phyloP scores from a whole-genome alignment of 805 yeast genomes.

The Spencermartinsiella europaea region DNA sequence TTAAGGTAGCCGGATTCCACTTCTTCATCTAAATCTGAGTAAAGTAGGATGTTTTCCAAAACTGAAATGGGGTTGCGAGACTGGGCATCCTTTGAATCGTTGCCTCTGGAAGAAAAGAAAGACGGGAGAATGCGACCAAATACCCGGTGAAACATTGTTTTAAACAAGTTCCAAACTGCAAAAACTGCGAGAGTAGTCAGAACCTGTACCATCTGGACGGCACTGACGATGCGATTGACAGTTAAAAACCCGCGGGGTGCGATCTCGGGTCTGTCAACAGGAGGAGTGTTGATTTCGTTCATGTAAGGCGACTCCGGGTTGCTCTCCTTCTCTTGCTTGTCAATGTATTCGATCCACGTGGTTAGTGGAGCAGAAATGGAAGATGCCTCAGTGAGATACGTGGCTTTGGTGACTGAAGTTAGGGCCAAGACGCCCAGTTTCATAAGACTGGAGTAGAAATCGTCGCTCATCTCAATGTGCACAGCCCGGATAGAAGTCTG shows the following conservation, averaged over 20 bases:
- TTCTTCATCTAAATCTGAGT: constrained; percentile 15
- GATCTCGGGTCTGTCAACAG: constrained; percentile 7
- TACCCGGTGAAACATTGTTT: not conserved
- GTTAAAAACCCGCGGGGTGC: constrained; percentile 11
- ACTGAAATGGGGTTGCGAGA: not conserved
- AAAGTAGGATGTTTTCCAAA: constrained; percentile 10
- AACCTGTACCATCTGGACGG: constrained; percentile 13
- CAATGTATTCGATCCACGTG: constrained; percentile 49
- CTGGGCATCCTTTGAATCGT: constrained; percentile 6
- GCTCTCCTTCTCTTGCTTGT: not conserved
- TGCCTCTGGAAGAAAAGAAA: not conserved
- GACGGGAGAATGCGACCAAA: not conserved
- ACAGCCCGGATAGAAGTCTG: constrained; percentile 35
- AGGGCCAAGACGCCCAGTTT: constrained; percentile 59
- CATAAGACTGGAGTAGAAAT: constrained; percentile 58
- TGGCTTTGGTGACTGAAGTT: constrained; percentile 61
- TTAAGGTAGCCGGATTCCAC: constrained; percentile 23
- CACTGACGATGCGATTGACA: constrained; percentile 10
- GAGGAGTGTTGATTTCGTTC: constrained; percentile 62
- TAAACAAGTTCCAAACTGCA: constrained; percentile 4
- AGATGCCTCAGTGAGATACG: constrained; percentile 57
- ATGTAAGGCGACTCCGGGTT: constrained; percentile 7
- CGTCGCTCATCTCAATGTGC: constrained; percentile 45
- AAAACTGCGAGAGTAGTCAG: constrained; percentile 5
- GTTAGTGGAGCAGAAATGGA: constrained; percentile 42